Conservation (phyloP, 805 yeast genomes). For the baker's yeast (Saccharomyces cerevisiae) region DNA sequence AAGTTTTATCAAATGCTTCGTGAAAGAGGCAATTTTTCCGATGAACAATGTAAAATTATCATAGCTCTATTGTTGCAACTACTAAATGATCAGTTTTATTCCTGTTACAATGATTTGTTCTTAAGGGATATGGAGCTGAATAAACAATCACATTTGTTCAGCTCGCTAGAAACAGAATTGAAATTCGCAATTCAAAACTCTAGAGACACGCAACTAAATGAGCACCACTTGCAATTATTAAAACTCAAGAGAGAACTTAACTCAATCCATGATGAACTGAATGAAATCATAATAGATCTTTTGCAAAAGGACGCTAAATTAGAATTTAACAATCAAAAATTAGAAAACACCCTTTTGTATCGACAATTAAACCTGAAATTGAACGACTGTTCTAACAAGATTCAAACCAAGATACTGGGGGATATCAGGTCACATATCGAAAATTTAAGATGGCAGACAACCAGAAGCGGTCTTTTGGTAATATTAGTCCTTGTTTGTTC, state of each 20-base stretch:
- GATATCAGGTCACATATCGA: slow-evolving; percentile 83
- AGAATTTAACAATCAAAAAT: slow-evolving; percentile 76
- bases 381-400: slow-evolving; percentile 78
- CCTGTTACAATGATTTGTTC: slow-evolving; percentile 32
- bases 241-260: slow-evolving; percentile 65
- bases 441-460: slow-evolving; percentile 84
- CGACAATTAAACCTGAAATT: slow-evolving; percentile 59
- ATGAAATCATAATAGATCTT: slow-evolving; percentile 48
- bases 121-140: slow-evolving; percentile 56
- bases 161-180: slow-evolving; percentile 85
- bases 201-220: slow-evolving; percentile 61
- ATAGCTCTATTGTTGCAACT: slow-evolving; percentile 30
- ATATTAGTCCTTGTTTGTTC: slow-evolving; percentile 58
- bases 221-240: slow-evolving; percentile 56
- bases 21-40: slow-evolving; percentile 15
- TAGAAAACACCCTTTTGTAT: slow-evolving; percentile 70
- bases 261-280: slow-evolving; percentile 66
- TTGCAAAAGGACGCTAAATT: slow-evolving; percentile 73
- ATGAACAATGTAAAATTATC: slow-evolving; percentile 19
- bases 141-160: slow-evolving; percentile 80
- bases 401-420: slow-evolving; percentile 70
- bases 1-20: slow-evolving; percentile 11
- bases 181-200: slow-evolving; percentile 67
- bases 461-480: slow-evolving; percentile 78
- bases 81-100: slow-evolving; percentile 35